phyloP scores from a whole-genome alignment of 352 stramenopile species.

The Hyaloperonospora brassicae region DNA sequence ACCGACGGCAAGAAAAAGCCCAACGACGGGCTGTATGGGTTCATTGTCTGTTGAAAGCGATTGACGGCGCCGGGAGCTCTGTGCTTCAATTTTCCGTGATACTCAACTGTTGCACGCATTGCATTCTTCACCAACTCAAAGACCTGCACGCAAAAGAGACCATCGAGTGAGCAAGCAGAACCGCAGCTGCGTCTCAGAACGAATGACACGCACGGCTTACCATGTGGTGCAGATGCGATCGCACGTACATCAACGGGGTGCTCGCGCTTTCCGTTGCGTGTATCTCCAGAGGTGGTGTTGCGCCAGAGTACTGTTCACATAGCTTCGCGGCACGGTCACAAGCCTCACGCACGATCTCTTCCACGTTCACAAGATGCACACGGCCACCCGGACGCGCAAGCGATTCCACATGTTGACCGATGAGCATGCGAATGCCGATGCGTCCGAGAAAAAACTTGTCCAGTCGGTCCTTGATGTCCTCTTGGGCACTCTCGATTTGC shows the following conservation, averaged over 20 bases:
- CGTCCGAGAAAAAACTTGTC: constrained; percentile 98
- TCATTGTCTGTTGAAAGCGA: constrained; percentile 59
- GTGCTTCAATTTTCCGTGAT: constrained; percentile 74
- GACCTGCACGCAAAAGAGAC: constrained; percentile 24
- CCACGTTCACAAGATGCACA: constrained; percentile 64
- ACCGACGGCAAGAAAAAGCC: constrained; percentile 71
- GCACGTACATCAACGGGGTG: constrained; percentile 74
- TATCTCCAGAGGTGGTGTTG: constrained; percentile 53
- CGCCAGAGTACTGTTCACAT: constrained; percentile 49
- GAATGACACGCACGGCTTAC: constrained; percentile 9
- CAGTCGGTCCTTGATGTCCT: constrained; percentile 76
- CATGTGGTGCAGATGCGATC: constrained; percentile 82
- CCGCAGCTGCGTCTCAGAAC: too few species aligned
- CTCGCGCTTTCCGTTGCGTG: constrained; percentile 34
- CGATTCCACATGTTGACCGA: constrained; percentile 86
- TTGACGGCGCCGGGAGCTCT: constrained; percentile 36
- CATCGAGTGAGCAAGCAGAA: too few species aligned
- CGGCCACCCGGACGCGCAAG: constrained; percentile 49
- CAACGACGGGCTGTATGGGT: constrained; percentile 48
- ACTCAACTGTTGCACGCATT: constrained; percentile 95
- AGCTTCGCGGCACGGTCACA: constrained; percentile 45
- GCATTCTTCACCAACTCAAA: constrained; percentile 99
- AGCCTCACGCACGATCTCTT: constrained; percentile 53
- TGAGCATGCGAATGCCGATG: constrained; percentile 99
- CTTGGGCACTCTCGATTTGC: constrained; percentile 51